phyloP scores from a whole-genome alignment of 129 eudicot genomes.

The Smallanthus sonchifolius region DNA sequence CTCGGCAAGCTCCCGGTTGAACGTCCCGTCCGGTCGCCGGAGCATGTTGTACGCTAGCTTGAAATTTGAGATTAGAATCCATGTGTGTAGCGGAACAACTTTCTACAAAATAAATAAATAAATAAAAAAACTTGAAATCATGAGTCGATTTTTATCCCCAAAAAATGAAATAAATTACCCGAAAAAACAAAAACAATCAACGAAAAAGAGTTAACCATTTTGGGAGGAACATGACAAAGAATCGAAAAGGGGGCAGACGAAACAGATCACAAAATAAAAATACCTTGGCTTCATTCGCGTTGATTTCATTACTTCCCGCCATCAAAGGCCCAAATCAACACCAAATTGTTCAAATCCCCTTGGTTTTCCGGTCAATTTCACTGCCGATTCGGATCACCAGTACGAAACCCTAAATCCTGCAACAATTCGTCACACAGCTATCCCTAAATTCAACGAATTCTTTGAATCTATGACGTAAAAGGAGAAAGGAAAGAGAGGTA shows the following conservation, averaged over 20 bases:
- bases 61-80: slow-evolving; percentile 89
- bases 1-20: slow-evolving; percentile 81
- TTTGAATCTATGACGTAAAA: background rate
- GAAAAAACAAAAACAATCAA: slow-evolving; percentile 22
- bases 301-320: slow-evolving; percentile 91
- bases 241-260: background rate
- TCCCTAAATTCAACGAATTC: slow-evolving; percentile 9
- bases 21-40: slow-evolving; percentile 93
- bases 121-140: slow-evolving; percentile 6
- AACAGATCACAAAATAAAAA: slow-evolving; percentile 18
- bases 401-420: slow-evolving; percentile 7
- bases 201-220: slow-evolving; percentile 21
- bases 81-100: slow-evolving; percentile 90
- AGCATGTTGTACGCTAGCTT: slow-evolving; percentile 88
- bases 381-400: background rate
- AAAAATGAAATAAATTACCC: slow-evolving; percentile 24
- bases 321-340: slow-evolving; percentile 6
- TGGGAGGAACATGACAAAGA: slow-evolving; percentile 35
- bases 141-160: slow-evolving; percentile 22
- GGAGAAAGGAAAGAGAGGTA: slow-evolving; percentile 17
- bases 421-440: background rate
- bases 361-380: background rate
- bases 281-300: slow-evolving; percentile 88
- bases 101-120: slow-evolving; percentile 45
- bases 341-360: background rate